phyloP scores from a whole-genome alignment of 371 early-diverging fungal species.

The Apophysomyces sp. region DNA sequence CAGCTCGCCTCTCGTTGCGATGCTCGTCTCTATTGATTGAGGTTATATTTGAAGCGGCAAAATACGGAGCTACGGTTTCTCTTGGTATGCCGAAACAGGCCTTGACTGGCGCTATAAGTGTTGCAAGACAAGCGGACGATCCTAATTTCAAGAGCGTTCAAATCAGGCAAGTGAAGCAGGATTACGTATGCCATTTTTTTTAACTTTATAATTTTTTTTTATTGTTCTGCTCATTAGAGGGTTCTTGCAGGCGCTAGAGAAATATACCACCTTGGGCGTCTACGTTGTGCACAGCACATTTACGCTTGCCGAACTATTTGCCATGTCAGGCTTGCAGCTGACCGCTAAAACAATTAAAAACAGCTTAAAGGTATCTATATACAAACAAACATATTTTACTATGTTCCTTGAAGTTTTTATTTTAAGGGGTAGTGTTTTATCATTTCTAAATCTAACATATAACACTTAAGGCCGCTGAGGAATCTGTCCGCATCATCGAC shows the following conservation, averaged over 20 bases:
- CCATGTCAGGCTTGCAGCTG: slow-evolving; percentile 77
- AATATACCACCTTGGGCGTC: slow-evolving; percentile 70
- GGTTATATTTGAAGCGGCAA: slow-evolving; percentile 60
- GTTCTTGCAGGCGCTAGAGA: slow-evolving; percentile 63
- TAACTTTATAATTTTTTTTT: background rate
- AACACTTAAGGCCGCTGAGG: slow-evolving; percentile 70
- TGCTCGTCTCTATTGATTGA: slow-evolving; percentile 44
- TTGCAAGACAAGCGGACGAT: slow-evolving; percentile 45
- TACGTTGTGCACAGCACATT: slow-evolving; percentile 72
- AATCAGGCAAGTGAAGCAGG: slow-evolving; percentile 13
- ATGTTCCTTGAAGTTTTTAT: slow-evolving; percentile 4
- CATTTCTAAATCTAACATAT: background rate
- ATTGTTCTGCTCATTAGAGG: slow-evolving; percentile 30
- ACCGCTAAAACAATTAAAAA: slow-evolving; percentile 70
- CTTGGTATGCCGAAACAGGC: slow-evolving; percentile 59
- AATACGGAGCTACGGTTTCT: slow-evolving; percentile 59
- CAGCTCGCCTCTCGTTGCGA: slow-evolving; percentile 42
- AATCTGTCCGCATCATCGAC: slow-evolving; percentile 87
- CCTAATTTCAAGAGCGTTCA: slow-evolving; percentile 6
- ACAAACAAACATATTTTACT: background rate
- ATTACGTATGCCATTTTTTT: background rate
- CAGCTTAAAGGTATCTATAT: slow-evolving; percentile 57
- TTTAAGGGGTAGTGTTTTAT: slow-evolving; percentile 1
- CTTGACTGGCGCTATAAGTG: slow-evolving; percentile 54
- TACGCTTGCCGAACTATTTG: slow-evolving; percentile 78